phyloP scores from a whole-genome alignment of 75 land plant genomes.

The Picea glauca region DNA sequence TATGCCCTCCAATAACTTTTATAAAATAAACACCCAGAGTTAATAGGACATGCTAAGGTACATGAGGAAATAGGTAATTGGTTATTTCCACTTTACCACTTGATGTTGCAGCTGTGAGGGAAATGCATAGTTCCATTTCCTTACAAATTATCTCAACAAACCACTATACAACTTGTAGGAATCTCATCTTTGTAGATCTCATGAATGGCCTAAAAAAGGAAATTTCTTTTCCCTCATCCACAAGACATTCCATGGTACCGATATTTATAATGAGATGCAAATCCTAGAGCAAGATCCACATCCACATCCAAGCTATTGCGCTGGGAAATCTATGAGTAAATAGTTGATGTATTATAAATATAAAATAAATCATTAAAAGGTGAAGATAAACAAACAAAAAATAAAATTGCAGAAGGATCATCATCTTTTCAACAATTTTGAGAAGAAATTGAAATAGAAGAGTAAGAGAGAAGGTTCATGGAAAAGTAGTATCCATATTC shows the following conservation, averaged over 20 bases:
- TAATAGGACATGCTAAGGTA: conserved; percentile 77
- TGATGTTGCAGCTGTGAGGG: conserved; percentile 88
- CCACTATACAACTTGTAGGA: conserved; percentile 42
- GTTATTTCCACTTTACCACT: conserved; percentile 74
- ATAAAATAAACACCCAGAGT: conserved; percentile 87
- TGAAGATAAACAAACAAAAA: neutral
- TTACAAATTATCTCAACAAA: conserved; percentile 53
- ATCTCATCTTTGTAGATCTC: conserved; percentile 93
- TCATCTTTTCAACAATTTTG: neutral
- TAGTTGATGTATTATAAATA: no score
- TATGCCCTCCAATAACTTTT: conserved; percentile 89
- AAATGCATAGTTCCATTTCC: conserved; percentile 95
- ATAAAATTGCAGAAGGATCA: neutral
- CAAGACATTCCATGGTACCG: no score
- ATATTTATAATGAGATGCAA: conserved; percentile 53
- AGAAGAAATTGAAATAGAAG: neutral
- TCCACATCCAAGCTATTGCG: conserved; percentile 85
- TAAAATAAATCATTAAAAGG: no score
- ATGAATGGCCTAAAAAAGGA: conserved; percentile 89
- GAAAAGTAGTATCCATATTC: no score
- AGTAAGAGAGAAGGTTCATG: neutral
- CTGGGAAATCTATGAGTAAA: conserved; percentile 66
- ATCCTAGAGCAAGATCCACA: conserved; percentile 65
- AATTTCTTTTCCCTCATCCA: conserved; percentile 68
- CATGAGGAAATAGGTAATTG: conserved; percentile 72